These are phyloP conservation scores for Musa acuminata DNA, from an alignment of 176 grass and related monocot species.

Conservation along the genomic window DNA sequence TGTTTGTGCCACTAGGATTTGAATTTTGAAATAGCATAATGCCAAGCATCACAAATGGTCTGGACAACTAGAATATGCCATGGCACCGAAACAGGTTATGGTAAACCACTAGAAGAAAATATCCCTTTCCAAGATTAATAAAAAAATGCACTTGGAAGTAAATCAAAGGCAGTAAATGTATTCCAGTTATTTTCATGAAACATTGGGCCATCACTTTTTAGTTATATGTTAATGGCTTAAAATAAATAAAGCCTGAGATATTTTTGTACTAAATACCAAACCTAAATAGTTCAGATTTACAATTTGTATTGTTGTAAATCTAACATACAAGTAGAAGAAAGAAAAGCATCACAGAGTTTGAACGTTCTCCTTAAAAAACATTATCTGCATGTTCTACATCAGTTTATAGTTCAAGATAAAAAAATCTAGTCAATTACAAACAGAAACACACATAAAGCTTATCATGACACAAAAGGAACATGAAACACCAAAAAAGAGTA, in stretches of 20 bases:
- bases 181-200: too few species aligned
- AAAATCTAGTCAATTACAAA: neutral
- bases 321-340: too few species aligned
- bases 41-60: neutral
- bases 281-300: too few species aligned
- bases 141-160: neutral
- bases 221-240: too few species aligned
- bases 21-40: neutral
- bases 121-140: neutral
- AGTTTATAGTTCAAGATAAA: neutral
- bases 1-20: neutral
- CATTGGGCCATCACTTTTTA: too few species aligned
- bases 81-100: neutral
- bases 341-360: too few species aligned
- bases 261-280: too few species aligned
- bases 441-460: neutral
- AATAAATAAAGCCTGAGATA: too few species aligned
- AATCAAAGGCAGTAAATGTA: neutral
- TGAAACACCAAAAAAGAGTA: slow-evolving; percentile 1
- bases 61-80: neutral
- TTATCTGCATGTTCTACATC: neutral
- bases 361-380: too few species aligned
- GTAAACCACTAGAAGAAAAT: neutral
- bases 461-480: neutral
- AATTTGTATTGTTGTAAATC: too few species aligned